phyloP scores from a whole-genome alignment of 2,329 filamentous ascomycete species.

The Xylariaceae sp. region DNA sequence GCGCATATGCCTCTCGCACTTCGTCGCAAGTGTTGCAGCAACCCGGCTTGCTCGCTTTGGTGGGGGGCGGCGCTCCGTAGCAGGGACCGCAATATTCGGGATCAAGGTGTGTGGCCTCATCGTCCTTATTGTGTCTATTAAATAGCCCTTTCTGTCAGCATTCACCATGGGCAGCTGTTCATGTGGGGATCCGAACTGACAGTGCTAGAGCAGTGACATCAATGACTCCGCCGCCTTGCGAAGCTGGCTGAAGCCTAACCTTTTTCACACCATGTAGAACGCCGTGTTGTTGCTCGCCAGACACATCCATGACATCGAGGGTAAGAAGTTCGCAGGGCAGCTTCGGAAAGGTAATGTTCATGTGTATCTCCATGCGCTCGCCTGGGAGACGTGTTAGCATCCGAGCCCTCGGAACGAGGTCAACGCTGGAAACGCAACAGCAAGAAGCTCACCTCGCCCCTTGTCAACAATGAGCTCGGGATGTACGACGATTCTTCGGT shows the following conservation, averaged over 20 bases:
- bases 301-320: constrained; percentile 98
- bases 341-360: constrained; percentile 93
- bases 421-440: neutral
- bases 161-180: neutral
- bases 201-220: constrained; percentile 64
- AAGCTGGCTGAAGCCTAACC: constrained; percentile 67
- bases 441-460: constrained; percentile 64
- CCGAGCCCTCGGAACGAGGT: neutral
- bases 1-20: constrained; percentile 88
- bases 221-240: constrained; percentile 71
- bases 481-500: constrained; percentile 76
- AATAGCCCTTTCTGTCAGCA: constrained; percentile 7
- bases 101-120: constrained; percentile 71
- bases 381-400: constrained; percentile 37
- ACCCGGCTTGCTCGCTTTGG: constrained; percentile 67
- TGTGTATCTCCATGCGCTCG: constrained; percentile 98
- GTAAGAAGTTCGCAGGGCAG: constrained; percentile 94
- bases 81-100: constrained; percentile 91
- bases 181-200: constrained; percentile 37
- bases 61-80: constrained; percentile 75
- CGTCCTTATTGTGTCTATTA: constrained; percentile 61
- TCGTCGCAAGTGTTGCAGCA: constrained; percentile 98
- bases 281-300: constrained; percentile 91
- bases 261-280: constrained; percentile 91
- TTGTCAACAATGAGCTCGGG: constrained; percentile 96